Evolutionary conservation across 2,329 filamentous ascomycete genomes (phyloP).

Genomic region (Clonostachys byssicola): DNA sequence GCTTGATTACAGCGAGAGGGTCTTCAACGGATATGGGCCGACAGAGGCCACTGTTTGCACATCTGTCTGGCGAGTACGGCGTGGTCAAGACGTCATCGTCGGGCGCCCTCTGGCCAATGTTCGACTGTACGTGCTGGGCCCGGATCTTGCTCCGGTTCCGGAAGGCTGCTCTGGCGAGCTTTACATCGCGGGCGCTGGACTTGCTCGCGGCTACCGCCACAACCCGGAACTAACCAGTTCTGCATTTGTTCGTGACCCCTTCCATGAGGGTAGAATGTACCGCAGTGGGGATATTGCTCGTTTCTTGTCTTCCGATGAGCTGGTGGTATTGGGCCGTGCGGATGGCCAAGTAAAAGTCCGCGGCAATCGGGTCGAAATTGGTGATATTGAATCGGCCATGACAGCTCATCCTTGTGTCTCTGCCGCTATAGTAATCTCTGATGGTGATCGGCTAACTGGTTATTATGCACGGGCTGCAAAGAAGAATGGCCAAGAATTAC

Average conservation of each 20-base stretch:
- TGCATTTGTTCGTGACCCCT: conserved; percentile 5
- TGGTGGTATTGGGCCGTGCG: conserved; percentile 10
- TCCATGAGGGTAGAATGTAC: conserved; percentile 7
- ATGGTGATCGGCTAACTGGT: conserved; percentile 5
- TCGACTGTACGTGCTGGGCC: conserved; percentile 33
- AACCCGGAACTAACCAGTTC: conserved; percentile 5
- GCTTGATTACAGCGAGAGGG: conserved; percentile 4
- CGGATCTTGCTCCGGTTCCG: conserved; percentile 23
- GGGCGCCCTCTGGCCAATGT: conserved; percentile 14
- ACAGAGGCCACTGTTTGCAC: conserved; percentile 14
- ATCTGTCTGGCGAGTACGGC: conserved; percentile 13
- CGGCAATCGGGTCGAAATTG: conserved; percentile 11
- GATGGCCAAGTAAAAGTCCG: conserved; percentile 14
- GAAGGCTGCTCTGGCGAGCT: conserved; percentile 25
- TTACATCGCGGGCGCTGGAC: conserved; percentile 20
- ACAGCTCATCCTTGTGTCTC: conserved; percentile 3
- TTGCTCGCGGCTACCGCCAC: conserved; percentile 12
- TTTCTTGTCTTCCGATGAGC: conserved; percentile 4
- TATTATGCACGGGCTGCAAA: conserved; percentile 5
- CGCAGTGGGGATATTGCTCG: conserved; percentile 12
- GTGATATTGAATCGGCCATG: conserved; percentile 11
- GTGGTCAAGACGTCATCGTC: conserved; percentile 7
- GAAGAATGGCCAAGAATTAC: background rate
- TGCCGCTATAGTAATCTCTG: conserved; percentile 4
- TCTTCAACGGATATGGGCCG: conserved; percentile 21